These are phyloP conservation scores for Aspergillus flavus DNA, from an alignment of 2,329 filamentous ascomycete species.

Conservation along the genomic window DNA sequence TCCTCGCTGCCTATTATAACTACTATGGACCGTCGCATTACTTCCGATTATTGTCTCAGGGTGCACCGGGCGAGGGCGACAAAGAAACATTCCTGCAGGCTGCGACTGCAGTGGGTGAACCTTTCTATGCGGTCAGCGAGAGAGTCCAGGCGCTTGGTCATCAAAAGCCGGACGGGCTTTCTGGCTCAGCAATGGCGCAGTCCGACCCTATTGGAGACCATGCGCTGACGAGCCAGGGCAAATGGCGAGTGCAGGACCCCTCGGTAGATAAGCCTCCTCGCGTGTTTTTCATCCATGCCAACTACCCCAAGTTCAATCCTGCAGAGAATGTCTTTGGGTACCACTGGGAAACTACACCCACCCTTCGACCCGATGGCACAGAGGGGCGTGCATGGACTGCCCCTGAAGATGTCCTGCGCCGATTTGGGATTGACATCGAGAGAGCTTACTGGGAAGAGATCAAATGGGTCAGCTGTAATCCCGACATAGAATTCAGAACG, in stretches of 20 bases:
- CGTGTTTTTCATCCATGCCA: conserved; percentile 45
- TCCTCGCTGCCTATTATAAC: conserved; percentile 43
- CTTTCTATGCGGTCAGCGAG: conserved; percentile 42
- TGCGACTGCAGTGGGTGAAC: conserved; percentile 34
- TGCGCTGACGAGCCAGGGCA: conserved; percentile 33
- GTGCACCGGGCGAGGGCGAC: conserved; percentile 41
- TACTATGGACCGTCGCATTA: conserved; percentile 41
- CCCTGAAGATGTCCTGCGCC: conserved; percentile 33
- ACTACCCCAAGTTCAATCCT: conserved; percentile 47
- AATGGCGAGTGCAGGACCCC: conserved; percentile 37
- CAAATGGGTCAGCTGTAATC: conserved; percentile 42
- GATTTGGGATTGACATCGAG: conserved; percentile 45
- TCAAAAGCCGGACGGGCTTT: conserved; percentile 26
- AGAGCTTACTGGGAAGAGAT: conserved; percentile 45
- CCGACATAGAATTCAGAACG: conserved; percentile 36
- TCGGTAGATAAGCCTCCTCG: conserved; percentile 34
- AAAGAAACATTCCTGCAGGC: conserved; percentile 44
- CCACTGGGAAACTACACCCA: conserved; percentile 41
- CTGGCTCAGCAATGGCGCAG: conserved; percentile 42
- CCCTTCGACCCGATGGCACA: conserved; percentile 37
- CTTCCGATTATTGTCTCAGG: conserved; percentile 43
- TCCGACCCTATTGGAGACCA: conserved; percentile 43
- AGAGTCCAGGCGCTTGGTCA: conserved; percentile 40
- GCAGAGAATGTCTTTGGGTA: conserved; percentile 41
- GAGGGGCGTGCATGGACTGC: conserved; percentile 42